Conservation (phyloP, 2,329 filamentous ascomycete species). For the Alternaria angustiovoidea region DNA sequence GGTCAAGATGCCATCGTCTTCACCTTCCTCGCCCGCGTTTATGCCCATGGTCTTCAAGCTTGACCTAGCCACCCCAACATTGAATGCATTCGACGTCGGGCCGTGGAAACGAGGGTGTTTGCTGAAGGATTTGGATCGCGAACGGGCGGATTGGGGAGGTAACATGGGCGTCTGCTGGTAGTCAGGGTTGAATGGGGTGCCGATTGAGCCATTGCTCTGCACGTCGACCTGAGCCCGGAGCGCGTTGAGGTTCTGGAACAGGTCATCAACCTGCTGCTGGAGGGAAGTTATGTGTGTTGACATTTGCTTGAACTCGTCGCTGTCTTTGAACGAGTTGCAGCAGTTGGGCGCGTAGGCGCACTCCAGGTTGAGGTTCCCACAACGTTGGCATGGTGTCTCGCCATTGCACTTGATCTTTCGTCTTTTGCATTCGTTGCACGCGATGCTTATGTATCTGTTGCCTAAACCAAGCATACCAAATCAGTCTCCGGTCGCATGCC, state of each 20-base stretch:
- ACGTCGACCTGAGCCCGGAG: constrained; percentile 63
- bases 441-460: constrained; percentile 70
- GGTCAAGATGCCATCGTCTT: constrained; percentile 66
- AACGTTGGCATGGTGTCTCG: constrained; percentile 70
- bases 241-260: constrained; percentile 75
- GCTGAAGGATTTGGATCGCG: constrained; percentile 46
- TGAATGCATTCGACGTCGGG: constrained; percentile 85
- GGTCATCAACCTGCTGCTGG: constrained; percentile 82
- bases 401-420: constrained; percentile 75
- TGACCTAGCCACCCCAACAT: constrained; percentile 83
- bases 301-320: constrained; percentile 83
- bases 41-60: constrained; percentile 92
- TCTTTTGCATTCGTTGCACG: constrained; percentile 72
- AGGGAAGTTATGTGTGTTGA: constrained; percentile 74
- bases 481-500: not conserved
- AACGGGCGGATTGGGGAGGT: constrained; percentile 50
- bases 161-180: constrained; percentile 46
- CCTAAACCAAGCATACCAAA: not conserved
- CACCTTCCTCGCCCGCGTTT: constrained; percentile 66
- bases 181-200: constrained; percentile 43
- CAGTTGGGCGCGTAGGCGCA: constrained; percentile 73
- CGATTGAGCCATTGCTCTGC: constrained; percentile 38
- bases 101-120: constrained; percentile 76
- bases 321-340: constrained; percentile 87
- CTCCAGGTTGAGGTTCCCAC: constrained; percentile 69